Conservation (phyloP, 257 asterid genomes). For the Ligustrum vulgare region DNA sequence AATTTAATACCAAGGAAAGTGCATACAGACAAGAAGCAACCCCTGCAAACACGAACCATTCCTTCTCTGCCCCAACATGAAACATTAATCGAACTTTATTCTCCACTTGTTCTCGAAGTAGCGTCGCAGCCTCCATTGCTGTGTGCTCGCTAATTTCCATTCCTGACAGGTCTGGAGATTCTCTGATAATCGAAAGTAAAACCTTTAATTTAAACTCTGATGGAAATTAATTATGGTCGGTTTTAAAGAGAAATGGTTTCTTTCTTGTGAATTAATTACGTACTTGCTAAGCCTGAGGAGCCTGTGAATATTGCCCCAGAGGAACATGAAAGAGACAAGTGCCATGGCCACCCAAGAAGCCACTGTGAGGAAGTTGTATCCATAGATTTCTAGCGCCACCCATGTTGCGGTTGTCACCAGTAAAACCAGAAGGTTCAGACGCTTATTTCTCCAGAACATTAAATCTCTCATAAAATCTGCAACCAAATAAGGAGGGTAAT, state of each 20-base stretch:
- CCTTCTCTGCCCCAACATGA: conserved; percentile 45
- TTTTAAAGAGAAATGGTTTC: not conserved
- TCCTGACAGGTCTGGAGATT: conserved; percentile 45
- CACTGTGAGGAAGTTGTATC: conserved; percentile 42
- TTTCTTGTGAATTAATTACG: conserved; percentile 29
- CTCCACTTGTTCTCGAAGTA: conserved; percentile 31
- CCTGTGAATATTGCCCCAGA: conserved; percentile 53
- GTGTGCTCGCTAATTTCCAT: conserved; percentile 51
- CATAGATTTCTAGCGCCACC: conserved; percentile 47
- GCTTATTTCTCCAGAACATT: conserved; percentile 58
- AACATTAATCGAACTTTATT: conserved; percentile 39
- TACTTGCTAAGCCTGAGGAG: conserved; percentile 48
- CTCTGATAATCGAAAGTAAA: conserved; percentile 32
- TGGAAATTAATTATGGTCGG: not conserved
- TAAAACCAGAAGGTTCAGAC: conserved; percentile 32
- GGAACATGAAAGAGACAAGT: conserved; percentile 33
- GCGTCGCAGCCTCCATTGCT: conserved; percentile 31
- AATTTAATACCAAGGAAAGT: conserved; percentile 36
- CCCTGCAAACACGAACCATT: conserved; percentile 51
- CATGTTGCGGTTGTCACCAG: conserved; percentile 44
- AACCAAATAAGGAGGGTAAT: conserved; percentile 1
- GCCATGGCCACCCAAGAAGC: conserved; percentile 53
- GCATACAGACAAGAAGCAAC: conserved; percentile 30
- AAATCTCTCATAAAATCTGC: conserved; percentile 46
- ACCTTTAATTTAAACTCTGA: not conserved